These are phyloP conservation scores for Salix exigua DNA, from an alignment of 345 rosid genomes.

Conservation along the genomic window DNA sequence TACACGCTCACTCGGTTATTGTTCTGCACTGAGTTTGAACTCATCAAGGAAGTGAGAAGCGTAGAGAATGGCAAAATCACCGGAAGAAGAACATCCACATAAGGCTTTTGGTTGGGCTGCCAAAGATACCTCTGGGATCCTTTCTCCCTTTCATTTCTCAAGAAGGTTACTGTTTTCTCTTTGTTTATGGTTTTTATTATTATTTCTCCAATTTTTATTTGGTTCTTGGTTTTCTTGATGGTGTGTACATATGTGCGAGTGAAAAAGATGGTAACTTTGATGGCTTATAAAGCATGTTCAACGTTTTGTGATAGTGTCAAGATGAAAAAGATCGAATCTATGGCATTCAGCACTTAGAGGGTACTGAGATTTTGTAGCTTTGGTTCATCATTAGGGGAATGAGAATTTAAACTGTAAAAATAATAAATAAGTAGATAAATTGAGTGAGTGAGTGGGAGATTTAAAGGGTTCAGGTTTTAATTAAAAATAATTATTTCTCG, in stretches of 20 bases:
- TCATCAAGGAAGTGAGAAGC: background rate
- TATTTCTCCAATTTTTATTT: background rate
- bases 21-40: background rate
- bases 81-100: constrained; percentile 59
- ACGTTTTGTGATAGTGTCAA: background rate
- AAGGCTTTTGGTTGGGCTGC: constrained; percentile 88
- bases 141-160: constrained; percentile 76
- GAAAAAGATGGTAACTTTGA: background rate
- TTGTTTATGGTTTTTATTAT: background rate
- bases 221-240: background rate
- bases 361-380: background rate
- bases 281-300: background rate
- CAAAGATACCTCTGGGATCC: constrained; percentile 55
- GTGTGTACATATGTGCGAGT: background rate
- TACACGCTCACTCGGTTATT: background rate
- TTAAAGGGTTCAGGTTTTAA: background rate
- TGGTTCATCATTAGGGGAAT: background rate
- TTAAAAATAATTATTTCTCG: background rate
- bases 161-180: constrained; percentile 47
- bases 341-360: background rate
- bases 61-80: constrained; percentile 51
- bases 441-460: background rate
- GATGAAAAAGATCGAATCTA: background rate
- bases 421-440: background rate
- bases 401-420: background rate